These are phyloP conservation scores for Diaporthe destruens DNA, from an alignment of 2,329 filamentous ascomycete genomes.

Conservation along the genomic window DNA sequence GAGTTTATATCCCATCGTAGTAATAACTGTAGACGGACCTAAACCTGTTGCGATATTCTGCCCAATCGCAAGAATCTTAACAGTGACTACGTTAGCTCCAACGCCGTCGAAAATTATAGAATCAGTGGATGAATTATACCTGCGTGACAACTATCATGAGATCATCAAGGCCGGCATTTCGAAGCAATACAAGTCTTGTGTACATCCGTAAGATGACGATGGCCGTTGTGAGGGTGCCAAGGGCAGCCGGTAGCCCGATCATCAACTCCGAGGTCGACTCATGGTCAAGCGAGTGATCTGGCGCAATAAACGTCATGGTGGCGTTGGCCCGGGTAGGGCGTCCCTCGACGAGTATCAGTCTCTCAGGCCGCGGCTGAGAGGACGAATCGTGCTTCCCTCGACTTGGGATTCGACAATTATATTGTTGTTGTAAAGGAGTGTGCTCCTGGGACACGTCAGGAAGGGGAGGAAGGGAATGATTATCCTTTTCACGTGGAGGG, in stretches of 20 bases:
- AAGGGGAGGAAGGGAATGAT: background rate
- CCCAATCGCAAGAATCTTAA: conserved; percentile 32
- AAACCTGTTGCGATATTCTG: conserved; percentile 32
- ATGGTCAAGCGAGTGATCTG: conserved; percentile 35
- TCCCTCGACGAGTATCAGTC: conserved; percentile 21
- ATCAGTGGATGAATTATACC: background rate
- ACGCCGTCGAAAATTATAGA: background rate
- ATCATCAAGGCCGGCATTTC: conserved; percentile 33
- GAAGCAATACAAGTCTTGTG: conserved; percentile 33
- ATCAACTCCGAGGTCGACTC: conserved; percentile 33
- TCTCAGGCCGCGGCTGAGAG: conserved; percentile 9
- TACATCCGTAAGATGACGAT: conserved; percentile 37
- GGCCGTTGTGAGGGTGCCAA: conserved; percentile 5
- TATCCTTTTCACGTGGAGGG: background rate
- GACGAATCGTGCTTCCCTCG: background rate
- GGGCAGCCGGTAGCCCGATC: conserved; percentile 26
- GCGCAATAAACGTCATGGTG: conserved; percentile 23
- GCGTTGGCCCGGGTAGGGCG: conserved; percentile 4
- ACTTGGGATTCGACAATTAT: background rate
- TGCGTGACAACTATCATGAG: conserved; percentile 35
- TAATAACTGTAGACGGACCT: conserved; percentile 11
- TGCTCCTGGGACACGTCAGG: background rate
- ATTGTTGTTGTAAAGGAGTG: background rate
- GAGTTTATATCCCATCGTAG: background rate
- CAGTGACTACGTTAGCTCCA: background rate